Evolutionary conservation across 1,284 basidiomycete species (phyloP), one percentile per base, ranked within the genome.

Genomic region (Puccinia coronata): DNA sequence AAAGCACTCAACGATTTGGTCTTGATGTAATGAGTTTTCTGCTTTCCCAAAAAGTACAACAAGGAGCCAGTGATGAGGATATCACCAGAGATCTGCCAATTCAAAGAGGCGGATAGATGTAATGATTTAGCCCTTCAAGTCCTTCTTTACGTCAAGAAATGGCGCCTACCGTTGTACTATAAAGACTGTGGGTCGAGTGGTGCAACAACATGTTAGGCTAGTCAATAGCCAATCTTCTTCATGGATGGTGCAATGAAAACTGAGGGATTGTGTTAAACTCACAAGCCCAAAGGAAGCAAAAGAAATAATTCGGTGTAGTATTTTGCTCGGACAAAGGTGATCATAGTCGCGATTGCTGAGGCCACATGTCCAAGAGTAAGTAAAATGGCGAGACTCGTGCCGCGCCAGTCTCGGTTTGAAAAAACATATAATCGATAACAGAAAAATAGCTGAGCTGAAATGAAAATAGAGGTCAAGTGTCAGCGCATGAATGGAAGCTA

Each of bases 21-120:
- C 57, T 76, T 61, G 28, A 65, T 63, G 39, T 59, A 76, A 18
- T 76, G 41, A 31, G 57, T 63, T 34, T 65, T 61, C 20, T 76
- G 59, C 23, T 61, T 65, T 34, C 47, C 61, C 59, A 76, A 76
- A 53, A 41, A 76, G 43, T 76, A 76, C n/a, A 76, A 34, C 59
- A 76, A 65, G n/a, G 43, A 76, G 49, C 74, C 74, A 20, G 74
- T 76, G n/a, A 76, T 76, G 31, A 76, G 28, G 23, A 76, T 61
- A 51, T 76, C 74, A 49, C 59, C 61, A 20, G 61, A 61, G 3
- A 76, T 76, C 74, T 76, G 28, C 28, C 23, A 6, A 23, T 43
- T 43, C 41, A 28, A 11, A 28, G 20, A 76, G 39, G 36, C 2
- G 51, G 2, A 34, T 31, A 23, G 53, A 20, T n/a, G 11, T 51